phyloP scores from a whole-genome alignment of 768 basidiomycete genomes.

The Rhizopogon roseolus region DNA sequence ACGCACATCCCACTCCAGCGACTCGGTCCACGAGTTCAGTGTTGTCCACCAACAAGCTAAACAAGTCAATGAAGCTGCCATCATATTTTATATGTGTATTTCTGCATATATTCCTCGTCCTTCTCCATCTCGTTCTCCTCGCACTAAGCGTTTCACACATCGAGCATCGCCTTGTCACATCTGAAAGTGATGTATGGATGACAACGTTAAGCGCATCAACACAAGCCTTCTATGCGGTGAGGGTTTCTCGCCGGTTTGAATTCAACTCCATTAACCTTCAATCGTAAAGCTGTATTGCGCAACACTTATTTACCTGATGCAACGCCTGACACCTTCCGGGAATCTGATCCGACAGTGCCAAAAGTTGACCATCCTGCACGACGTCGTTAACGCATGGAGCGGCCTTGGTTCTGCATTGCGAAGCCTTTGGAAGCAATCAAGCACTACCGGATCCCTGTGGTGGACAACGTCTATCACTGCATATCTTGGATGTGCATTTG shows the following conservation, averaged over 20 bases:
- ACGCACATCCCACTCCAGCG: neutral
- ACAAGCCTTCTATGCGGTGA: conserved; percentile 5
- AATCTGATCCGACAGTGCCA: neutral
- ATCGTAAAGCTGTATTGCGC: conserved; percentile 7
- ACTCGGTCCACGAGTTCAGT: neutral
- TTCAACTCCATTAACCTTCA: neutral
- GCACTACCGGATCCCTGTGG: neutral
- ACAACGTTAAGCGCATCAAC: neutral
- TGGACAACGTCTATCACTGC: neutral
- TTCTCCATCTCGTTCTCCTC: conserved; percentile 6
- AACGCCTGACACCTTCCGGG: conserved; percentile 6
- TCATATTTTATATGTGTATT: neutral
- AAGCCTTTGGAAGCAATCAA: conserved; percentile 2
- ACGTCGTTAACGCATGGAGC: conserved; percentile 1
- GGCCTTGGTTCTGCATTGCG: conserved; percentile 3
- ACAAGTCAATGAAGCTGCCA: neutral
- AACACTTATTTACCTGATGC: conserved; percentile 7
- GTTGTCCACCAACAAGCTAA: neutral
- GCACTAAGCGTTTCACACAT: neutral
- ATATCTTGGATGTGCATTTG: conserved; percentile 2
- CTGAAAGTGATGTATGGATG: neutral
- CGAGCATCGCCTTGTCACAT: conserved; percentile 1
- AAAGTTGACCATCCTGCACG: conserved; percentile 1
- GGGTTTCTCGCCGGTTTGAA: neutral
- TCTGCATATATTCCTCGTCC: conserved; percentile 2